Percentiles rank a stretch among this genome's conserved stretches.
phyloP scores from a whole-genome alignment of 805 yeast species.

The Clavispora asparagi region DNA sequence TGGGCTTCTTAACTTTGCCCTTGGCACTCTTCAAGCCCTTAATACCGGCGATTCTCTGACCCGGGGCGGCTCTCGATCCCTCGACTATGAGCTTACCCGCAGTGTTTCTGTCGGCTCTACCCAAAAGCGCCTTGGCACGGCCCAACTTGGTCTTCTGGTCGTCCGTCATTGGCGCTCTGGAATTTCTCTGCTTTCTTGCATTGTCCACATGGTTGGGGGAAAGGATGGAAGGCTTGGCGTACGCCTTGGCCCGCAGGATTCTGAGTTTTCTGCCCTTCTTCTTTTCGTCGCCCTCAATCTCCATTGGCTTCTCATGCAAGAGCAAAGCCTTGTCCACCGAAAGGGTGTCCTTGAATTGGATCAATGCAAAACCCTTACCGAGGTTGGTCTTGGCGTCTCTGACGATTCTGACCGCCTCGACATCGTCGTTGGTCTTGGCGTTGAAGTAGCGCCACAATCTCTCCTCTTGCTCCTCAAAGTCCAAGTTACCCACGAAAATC shows the following conservation, averaged over 20 bases:
- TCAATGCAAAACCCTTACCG: conserved; percentile 97
- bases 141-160: conserved; percentile 74
- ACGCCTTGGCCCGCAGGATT: conserved; percentile 52
- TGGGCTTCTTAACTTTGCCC: conserved; percentile 48
- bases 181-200: conserved; percentile 20
- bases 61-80: conserved; percentile 75
- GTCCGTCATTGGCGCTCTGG: conserved; percentile 43
- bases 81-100: conserved; percentile 60
- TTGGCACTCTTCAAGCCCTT: conserved; percentile 47
- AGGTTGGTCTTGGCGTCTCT: conserved; percentile 91
- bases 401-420: conserved; percentile 84
- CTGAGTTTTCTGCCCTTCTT: conserved; percentile 60
- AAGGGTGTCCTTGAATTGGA: conserved; percentile 73
- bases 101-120: conserved; percentile 73
- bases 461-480: conserved; percentile 91
- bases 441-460: conserved; percentile 78
- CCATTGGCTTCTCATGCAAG: conserved; percentile 61
- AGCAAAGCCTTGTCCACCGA: conserved; percentile 78
- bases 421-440: conserved; percentile 39
- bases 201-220: conserved; percentile 42
- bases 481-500: conserved; percentile 89
- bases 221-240: conserved; percentile 36
- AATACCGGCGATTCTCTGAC: conserved; percentile 54
- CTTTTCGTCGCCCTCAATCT: conserved; percentile 6
- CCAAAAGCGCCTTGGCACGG: conserved; percentile 68